Evolutionary conservation across 192 early-diverging fungal species (phyloP), one percentile per base, ranked within the genome.

Genomic region (Dissophora ornata): DNA sequence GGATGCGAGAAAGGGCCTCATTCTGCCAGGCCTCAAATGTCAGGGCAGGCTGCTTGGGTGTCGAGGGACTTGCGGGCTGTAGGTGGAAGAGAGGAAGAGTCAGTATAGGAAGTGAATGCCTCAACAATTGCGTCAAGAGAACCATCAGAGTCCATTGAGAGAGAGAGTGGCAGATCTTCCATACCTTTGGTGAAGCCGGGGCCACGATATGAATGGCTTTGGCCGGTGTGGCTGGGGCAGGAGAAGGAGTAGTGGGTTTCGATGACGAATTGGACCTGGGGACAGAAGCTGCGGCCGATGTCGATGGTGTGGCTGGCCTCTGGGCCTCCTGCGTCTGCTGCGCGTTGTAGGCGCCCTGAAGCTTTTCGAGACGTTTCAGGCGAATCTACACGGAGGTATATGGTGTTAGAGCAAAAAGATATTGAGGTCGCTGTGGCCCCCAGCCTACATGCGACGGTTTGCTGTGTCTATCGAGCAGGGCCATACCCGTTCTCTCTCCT

Each of bases 1-100:
- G 83, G 30, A 98, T 85, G 55, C 84, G 87, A 15, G 90, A 91
- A 18, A 95, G 75, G 6, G 90, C 91, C 38, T 92, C 89, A 73
- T 94, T 90, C 69, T 94, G 92, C 96, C 96, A 98, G 18, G 88
- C 87, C 25, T 87, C 87, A 60, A 90, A 83, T 1, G 81, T 82
- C 49, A 86, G 71, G 29, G 71, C 51, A 10, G 86, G 62, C 26
- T 62, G 67, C 41, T 60, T 63, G 2, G 66, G 42, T 21, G 66
- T 77, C 16, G 66, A 42, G 2, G 80, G 61, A 8, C 29, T 46
- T 4, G 58, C 40, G 24, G 69, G 19, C 60, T 70, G 30, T 34
- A 28, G 36, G n/a, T n/a, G n/a, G n/a, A n/a, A n/a, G n/a, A n/a
- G n/a, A n/a, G n/a, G n/a, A n/a, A n/a, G n/a, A n/a, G n/a, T n/a